Percentiles rank a stretch among this genome's conserved stretches.
Evolutionary conservation across 164 flowering plant species (phyloP).

Genomic region (Macadamia tetraphylla): DNA sequence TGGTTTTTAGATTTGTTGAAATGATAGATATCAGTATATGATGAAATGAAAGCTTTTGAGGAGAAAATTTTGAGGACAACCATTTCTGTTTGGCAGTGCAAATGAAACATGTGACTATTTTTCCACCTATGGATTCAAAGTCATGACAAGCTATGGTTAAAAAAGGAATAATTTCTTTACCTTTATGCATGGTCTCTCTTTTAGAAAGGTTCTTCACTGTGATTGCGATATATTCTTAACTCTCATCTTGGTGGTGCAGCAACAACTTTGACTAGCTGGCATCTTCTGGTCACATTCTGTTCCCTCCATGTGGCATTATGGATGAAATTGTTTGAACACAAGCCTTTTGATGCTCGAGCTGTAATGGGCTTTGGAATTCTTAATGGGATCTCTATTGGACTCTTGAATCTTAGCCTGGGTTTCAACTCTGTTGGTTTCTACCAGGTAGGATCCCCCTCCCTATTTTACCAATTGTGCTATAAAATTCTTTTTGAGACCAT

Average conservation of each 20-base stretch:
- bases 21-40: too few relatives aligned
- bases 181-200: too few relatives aligned
- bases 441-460: conserved; percentile 45
- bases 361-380: conserved; percentile 90
- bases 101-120: not conserved
- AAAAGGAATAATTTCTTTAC: too few relatives aligned
- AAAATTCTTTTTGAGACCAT: conserved; percentile 1
- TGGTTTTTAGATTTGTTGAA: too few relatives aligned
- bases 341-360: conserved; percentile 77
- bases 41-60: too few relatives aligned
- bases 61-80: too few relatives aligned
- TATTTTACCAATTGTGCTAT: not conserved
- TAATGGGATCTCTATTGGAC: conserved; percentile 89
- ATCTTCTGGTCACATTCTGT: conserved; percentile 91
- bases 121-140: not conserved
- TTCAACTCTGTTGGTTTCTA: conserved; percentile 97
- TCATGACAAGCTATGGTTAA: not conserved
- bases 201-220: not conserved
- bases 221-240: not conserved
- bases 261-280: conserved; percentile 98
- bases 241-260: conserved; percentile 36
- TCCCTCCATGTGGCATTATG: conserved; percentile 87
- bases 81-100: too few relatives aligned
- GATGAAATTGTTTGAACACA: conserved; percentile 89
- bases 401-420: conserved; percentile 85